Base-by-base conservation (phyloP, 2,329 filamentous ascomycete species). In the Beauveria caledonica region DNA sequence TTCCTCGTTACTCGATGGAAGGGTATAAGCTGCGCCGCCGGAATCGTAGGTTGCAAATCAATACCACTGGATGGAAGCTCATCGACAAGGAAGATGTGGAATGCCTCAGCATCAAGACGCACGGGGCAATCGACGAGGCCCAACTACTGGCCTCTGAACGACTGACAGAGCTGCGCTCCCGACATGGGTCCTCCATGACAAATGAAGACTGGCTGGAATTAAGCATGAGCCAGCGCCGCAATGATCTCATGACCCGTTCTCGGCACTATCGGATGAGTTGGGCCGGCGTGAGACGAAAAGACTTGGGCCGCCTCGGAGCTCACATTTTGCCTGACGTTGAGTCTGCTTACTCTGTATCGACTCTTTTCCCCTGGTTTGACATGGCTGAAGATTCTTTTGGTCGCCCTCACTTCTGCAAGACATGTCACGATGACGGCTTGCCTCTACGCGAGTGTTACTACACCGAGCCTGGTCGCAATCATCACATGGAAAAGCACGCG, bases 401-500 rank as follows among this genome's bases (percentile, higher is more conserved):
- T 1, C 6, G 5, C 23, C n/a, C 40, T 17, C 0, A 0, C 5
- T 17, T 36, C 1, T 55, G 52, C n/a, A 4, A 10, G 8, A 5
- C n/a, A 5, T 46, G 52, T 3, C 3, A 3, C 1, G 11, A 6
- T 25, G 40, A 5, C 13, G 40, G 40, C 17, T 0, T 1, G n/a
- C 52, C 52, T 54, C 39, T 9, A 19, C 17, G 5, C n/a, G 0
- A 42, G 21, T 54, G 36, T 15, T 42, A 7, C 9, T 42, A 42
- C 9, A 11, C 23, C 25, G 2, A 0, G 9, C 46, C 25, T 13
- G 15, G 23, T 17, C 0, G 2, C 1, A 17, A 44, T 1, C 1
- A 27, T 8, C 51, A 54, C 36, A 54, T 54, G 36, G 9, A 21
- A 10, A 11, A 54, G 15, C 51, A 54, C 51, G 29, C 42, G 15